A percentile compares a stretch with the other conserved stretches of the same genome.
Evolutionary conservation across 2,329 filamentous ascomycete genomes (phyloP).

Genomic region (Davidsoniella eucalypti): DNA sequence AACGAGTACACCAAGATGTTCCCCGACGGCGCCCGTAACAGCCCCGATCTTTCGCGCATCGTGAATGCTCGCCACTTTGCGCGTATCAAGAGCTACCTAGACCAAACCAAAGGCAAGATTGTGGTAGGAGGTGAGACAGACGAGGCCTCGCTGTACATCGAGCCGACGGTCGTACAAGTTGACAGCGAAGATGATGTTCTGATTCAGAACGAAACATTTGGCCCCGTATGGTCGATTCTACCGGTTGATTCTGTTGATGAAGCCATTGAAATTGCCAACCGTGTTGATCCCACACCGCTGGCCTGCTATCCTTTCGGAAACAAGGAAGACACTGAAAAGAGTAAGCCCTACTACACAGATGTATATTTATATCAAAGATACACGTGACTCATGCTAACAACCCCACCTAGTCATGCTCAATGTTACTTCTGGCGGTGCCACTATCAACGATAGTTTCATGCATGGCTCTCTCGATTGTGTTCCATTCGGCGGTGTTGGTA

Average conservation of each 20-base stretch:
- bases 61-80: conserved; percentile 66
- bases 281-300: conserved; percentile 68
- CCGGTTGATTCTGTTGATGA: conserved; percentile 67
- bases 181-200: conserved; percentile 59
- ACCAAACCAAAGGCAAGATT: conserved; percentile 66
- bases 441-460: conserved; percentile 50
- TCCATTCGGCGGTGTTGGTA: conserved; percentile 69
- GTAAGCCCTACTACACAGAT: conserved; percentile 28
- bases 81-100: conserved; percentile 82
- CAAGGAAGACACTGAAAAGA: conserved; percentile 58
- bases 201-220: conserved; percentile 74
- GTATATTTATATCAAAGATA: neutral
- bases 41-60: conserved; percentile 63
- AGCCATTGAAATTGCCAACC: conserved; percentile 67
- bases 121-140: conserved; percentile 75
- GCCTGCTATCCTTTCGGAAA: conserved; percentile 74
- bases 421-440: conserved; percentile 52
- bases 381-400: neutral
- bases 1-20: conserved; percentile 60
- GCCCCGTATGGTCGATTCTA: conserved; percentile 75
- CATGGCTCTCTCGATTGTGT: conserved; percentile 55
- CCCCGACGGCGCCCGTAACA: conserved; percentile 63
- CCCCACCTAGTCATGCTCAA: conserved; percentile 34
- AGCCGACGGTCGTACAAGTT: conserved; percentile 82
- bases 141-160: conserved; percentile 65